Evolutionary conservation across 495 filamentous ascomycete species (phyloP).

Genomic region (Aspergillus homomorphus): DNA sequence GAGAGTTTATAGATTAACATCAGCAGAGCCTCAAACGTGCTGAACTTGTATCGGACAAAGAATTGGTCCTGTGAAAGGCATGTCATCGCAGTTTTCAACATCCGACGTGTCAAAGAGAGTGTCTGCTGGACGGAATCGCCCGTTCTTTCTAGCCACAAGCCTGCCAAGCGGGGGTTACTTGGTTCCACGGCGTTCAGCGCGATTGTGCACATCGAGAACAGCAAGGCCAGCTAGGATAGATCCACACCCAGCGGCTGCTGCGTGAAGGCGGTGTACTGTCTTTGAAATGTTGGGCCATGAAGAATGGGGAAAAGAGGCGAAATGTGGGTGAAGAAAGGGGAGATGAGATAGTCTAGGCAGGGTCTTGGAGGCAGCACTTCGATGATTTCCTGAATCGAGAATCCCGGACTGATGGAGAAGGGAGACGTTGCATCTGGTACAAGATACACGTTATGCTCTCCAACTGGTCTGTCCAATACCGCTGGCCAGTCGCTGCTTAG

Average conservation of each 20-base stretch:
- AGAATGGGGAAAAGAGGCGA: slow-evolving; percentile 22
- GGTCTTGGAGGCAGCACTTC: slow-evolving; percentile 11
- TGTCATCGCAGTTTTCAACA: slow-evolving; percentile 14
- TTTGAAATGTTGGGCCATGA: slow-evolving; percentile 25
- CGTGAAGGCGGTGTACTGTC: slow-evolving; percentile 18
- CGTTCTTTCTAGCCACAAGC: slow-evolving; percentile 6
- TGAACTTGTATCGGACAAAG: slow-evolving; percentile 20
- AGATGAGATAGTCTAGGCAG: slow-evolving; percentile 21
- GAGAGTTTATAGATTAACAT: slow-evolving; percentile 18
- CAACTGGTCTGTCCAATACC: too few relatives aligned
- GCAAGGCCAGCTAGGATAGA: slow-evolving; percentile 20
- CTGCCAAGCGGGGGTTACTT: slow-evolving; percentile 11
- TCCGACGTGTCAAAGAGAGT: background rate
- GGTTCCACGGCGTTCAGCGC: slow-evolving; percentile 15
- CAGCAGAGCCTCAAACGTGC: slow-evolving; percentile 20
- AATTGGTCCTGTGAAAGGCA: too few relatives aligned
- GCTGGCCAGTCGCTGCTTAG: too few relatives aligned
- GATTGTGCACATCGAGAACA: slow-evolving; percentile 17
- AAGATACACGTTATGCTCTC: too few relatives aligned
- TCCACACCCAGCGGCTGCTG: slow-evolving; percentile 8
- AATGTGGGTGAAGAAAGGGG: slow-evolving; percentile 17
- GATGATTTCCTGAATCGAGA: slow-evolving; percentile 12
- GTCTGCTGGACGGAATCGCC: background rate
- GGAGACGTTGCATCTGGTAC: too few relatives aligned
- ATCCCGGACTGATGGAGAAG: slow-evolving; percentile 9